A percentile compares a stretch with the other conserved stretches of the same genome.
Evolutionary conservation across 495 filamentous ascomycete species (phyloP).

Genomic region (Friedmanniomyces endolithicus): DNA sequence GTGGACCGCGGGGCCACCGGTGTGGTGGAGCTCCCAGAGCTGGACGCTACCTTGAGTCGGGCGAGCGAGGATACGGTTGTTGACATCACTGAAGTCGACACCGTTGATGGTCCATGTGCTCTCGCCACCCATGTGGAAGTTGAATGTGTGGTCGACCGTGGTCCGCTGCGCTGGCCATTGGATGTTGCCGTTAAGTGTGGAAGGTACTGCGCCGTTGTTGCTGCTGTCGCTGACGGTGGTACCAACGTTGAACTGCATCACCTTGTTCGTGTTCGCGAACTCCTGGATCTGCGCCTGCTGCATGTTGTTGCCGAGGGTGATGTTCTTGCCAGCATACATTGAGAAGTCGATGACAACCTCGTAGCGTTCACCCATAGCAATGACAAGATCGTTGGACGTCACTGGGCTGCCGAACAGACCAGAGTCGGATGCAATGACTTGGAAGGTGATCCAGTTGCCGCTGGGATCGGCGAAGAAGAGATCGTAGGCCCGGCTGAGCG

Average conservation of each 20-base stretch:
- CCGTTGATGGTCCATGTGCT: slow-evolving; percentile 39
- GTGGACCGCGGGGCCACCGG: slow-evolving; percentile 37
- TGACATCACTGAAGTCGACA: slow-evolving; percentile 37
- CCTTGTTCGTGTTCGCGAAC: slow-evolving; percentile 38
- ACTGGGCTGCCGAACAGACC: slow-evolving; percentile 35
- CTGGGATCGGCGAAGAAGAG: slow-evolving; percentile 32
- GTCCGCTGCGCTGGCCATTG: slow-evolving; percentile 26
- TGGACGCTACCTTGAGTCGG: slow-evolving; percentile 37
- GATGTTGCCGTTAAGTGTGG: slow-evolving; percentile 24
- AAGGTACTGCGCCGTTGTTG: slow-evolving; percentile 28
- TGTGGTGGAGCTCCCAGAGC: slow-evolving; percentile 41
- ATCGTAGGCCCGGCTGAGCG: slow-evolving; percentile 38
- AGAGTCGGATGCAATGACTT: slow-evolving; percentile 45
- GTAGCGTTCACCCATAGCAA: slow-evolving; percentile 44
- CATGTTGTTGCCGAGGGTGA: slow-evolving; percentile 36
- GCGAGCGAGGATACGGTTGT: slow-evolving; percentile 40
- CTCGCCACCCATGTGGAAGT: slow-evolving; percentile 34
- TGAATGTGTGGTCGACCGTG: slow-evolving; percentile 35
- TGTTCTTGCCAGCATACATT: slow-evolving; percentile 35
- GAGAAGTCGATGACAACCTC: slow-evolving; percentile 45
- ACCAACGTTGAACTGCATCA: slow-evolving; percentile 44
- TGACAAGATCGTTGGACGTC: slow-evolving; percentile 27
- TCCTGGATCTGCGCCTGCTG: slow-evolving; percentile 35
- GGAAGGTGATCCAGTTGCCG: slow-evolving; percentile 31
- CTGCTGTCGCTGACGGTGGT: slow-evolving; percentile 27